Percentiles rank a stretch among this genome's conserved stretches.
These are phyloP conservation scores for Amauroascus verrucosus DNA, from an alignment of 2,329 filamentous ascomycete genomes.

Conservation along the genomic window DNA sequence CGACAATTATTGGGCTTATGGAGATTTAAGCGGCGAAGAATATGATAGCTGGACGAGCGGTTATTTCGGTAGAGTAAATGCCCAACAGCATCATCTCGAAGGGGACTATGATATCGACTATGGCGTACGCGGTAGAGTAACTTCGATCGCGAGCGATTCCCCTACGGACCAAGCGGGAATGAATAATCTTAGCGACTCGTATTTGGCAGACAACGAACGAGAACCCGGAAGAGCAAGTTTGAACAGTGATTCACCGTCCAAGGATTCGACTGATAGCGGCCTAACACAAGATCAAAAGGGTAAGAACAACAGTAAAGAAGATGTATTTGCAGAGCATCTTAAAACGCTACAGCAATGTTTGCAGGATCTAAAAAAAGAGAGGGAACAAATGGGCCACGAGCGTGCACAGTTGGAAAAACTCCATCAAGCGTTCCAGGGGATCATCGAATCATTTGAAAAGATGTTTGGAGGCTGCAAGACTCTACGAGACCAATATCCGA, in stretches of 20 bases:
- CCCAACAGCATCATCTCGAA: not conserved
- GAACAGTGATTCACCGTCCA: not conserved
- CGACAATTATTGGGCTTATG: not conserved
- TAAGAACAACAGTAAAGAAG: not conserved
- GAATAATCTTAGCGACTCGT: not conserved
- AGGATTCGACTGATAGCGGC: not conserved
- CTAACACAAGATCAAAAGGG: not conserved
- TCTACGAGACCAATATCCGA: not conserved
- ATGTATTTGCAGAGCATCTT: not conserved
- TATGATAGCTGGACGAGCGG: not conserved
- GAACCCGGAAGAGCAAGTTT: not conserved
- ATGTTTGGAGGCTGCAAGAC: not conserved
- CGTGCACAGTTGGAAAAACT: slow-evolving; percentile 11
- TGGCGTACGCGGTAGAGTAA: not conserved
- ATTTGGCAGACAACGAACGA: not conserved
- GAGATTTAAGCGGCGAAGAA: not conserved
- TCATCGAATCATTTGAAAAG: not conserved
- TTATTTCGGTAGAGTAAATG: not conserved
- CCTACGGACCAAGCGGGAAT: not conserved
- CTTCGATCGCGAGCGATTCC: not conserved
- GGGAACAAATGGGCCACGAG: slow-evolving; percentile 10
- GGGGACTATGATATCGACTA: not conserved
- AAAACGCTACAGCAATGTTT: slow-evolving; percentile 8
- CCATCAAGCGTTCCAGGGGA: not conserved
- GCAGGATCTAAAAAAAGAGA: slow-evolving; percentile 11